Evolutionary conservation across 257 asterid species (phyloP).

Genomic region (Ilex asprella): DNA sequence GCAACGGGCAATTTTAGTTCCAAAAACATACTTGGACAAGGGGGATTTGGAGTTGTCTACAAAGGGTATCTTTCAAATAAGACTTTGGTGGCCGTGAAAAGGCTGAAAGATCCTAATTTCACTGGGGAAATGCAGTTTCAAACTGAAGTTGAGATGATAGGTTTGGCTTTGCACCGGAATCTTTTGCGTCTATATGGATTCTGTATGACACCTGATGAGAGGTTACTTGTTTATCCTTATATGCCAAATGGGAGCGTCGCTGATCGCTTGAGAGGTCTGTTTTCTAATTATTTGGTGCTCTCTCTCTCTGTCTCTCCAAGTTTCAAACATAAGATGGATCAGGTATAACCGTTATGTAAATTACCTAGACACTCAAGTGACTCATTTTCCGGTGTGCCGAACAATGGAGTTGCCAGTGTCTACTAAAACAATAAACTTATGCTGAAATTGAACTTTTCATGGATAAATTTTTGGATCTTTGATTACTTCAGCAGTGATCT

Average conservation of each 20-base stretch:
- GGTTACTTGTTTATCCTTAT: slow-evolving; percentile 80
- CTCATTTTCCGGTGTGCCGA: too few species aligned
- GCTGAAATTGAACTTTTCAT: too few species aligned
- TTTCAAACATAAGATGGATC: too few species aligned
- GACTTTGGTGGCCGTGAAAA: slow-evolving; percentile 73
- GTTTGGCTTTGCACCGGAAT: slow-evolving; percentile 87
- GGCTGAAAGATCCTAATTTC: slow-evolving; percentile 73
- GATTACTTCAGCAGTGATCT: too few species aligned
- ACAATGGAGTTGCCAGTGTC: too few species aligned
- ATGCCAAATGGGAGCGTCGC: slow-evolving; percentile 97
- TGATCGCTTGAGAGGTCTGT: slow-evolving; percentile 77
- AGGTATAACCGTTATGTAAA: too few species aligned
- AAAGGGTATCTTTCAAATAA: slow-evolving; percentile 68
- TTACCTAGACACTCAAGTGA: too few species aligned
- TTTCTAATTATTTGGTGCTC: background rate
- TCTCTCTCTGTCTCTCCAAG: background rate
- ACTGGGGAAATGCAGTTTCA: slow-evolving; percentile 94
- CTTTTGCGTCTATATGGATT: slow-evolving; percentile 79
- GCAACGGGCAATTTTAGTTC: slow-evolving; percentile 83
- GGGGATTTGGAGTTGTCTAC: slow-evolving; percentile 91
- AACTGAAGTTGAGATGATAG: slow-evolving; percentile 96
- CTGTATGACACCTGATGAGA: slow-evolving; percentile 80
- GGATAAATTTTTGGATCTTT: too few species aligned
- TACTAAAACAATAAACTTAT: too few species aligned
- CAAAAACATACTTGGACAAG: slow-evolving; percentile 76